Evolutionary conservation across 495 filamentous ascomycete species (phyloP).

Genomic region (Neurospora sp.): DNA sequence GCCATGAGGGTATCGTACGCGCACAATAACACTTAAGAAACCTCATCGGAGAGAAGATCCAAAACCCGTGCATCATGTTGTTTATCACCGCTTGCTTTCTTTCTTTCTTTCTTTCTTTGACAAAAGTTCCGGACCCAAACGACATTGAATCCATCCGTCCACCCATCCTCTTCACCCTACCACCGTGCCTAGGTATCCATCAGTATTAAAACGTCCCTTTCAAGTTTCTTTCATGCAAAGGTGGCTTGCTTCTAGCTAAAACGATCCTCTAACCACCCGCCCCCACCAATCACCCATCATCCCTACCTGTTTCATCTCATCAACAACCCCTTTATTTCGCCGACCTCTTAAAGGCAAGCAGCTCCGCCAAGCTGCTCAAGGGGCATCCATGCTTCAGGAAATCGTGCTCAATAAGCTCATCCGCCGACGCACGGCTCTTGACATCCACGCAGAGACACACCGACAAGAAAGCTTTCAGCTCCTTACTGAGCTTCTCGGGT

Average conservation of each 20-base stretch:
- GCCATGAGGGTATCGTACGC: neutral
- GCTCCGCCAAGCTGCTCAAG: slow-evolving; percentile 67
- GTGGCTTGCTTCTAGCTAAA: neutral
- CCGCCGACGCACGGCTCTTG: slow-evolving; percentile 82
- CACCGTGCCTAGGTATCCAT: neutral
- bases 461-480: slow-evolving; percentile 89
- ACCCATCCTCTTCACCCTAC: neutral
- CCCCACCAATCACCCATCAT: neutral
- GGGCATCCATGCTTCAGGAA: slow-evolving; percentile 74
- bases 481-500: slow-evolving; percentile 90
- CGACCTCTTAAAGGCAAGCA: slow-evolving; percentile 66
- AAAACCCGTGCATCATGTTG: neutral
- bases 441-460: slow-evolving; percentile 96
- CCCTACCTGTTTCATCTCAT: neutral
- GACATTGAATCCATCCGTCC: neutral
- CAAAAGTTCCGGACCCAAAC: neutral
- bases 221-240: neutral
- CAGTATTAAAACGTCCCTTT: neutral
- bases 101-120: neutral
- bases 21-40: neutral
- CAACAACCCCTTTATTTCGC: slow-evolving; percentile 29
- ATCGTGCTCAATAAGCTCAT: slow-evolving; percentile 73
- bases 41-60: neutral
- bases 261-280: neutral
- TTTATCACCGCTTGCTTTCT: neutral